Evolutionary conservation across 139 green algal species (phyloP), one percentile per base, ranked within the genome.

Genomic region (Chlamydomonas sp.): DNA sequence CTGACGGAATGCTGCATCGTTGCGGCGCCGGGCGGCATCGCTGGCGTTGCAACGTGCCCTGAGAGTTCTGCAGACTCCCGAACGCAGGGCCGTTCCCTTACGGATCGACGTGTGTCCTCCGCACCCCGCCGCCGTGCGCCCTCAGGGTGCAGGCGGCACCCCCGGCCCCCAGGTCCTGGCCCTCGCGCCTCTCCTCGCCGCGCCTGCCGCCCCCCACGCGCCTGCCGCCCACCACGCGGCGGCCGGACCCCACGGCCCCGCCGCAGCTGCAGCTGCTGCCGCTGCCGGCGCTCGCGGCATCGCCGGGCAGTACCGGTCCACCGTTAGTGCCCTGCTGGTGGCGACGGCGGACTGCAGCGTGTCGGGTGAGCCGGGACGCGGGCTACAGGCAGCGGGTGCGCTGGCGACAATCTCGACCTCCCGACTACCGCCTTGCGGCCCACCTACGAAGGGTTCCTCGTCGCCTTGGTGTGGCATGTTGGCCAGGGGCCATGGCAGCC

Each of bases 311-410:
- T 85, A 92, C 80, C 78, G 89, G n/a, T 83, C 63, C 1, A 4
- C 77, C 14, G 81, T 93, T 6, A 68, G 77, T 7, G 86, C 83
- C 3, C 68, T 91, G 74, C 85, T 93, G 2, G 89, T 93, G 88
- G 80, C 85, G 12, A 90, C 88, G 12, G 87, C 92, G n/a, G 76
- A 87, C 0, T 20, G 86, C 66, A 90, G 87, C 67, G 59, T 95
- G 16, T 78, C 88, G 75, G 89, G 92, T 93, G 73, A 58, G 90
- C 12, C 3, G 17, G 60, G 71, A n/a, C 62, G 57, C 4, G 67
- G 66, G 57, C 58, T 75, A 10, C 10, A 10, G 12, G 10, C 9
- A 71, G 66, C 12, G 10, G 12, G 10, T 10, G 10, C 12, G 66
- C 66, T 71, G 12, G 66, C 12, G 10, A 14, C 10, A 10, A 71